phyloP scores from a whole-genome alignment of 2,329 filamentous ascomycete genomes.

The Verticillium isaacii region DNA sequence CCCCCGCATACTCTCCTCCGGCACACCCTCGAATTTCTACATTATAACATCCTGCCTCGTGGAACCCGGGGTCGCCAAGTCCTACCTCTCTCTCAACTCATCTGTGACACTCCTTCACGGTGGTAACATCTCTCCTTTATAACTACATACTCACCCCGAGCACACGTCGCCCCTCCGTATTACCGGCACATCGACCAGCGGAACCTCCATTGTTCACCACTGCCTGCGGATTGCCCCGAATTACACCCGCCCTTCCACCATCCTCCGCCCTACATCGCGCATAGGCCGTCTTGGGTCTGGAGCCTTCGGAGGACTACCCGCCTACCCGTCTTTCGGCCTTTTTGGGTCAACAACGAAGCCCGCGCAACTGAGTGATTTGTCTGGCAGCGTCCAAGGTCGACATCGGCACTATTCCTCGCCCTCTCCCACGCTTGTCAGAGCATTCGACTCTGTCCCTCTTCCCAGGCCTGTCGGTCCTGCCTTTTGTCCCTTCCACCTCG shows the following conservation, averaged over 20 bases:
- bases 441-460: background rate
- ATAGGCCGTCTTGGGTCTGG: slow-evolving; percentile 1
- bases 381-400: slow-evolving; percentile 8
- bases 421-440: slow-evolving; percentile 13
- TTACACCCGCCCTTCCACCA: background rate
- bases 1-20: slow-evolving; percentile 32
- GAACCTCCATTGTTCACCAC: background rate
- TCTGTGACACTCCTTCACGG: background rate
- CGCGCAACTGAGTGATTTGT: slow-evolving; percentile 4
- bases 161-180: background rate
- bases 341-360: slow-evolving; percentile 8
- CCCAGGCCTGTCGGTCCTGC: background rate
- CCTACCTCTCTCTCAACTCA: background rate
- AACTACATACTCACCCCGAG: background rate
- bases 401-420: slow-evolving; percentile 5
- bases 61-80: slow-evolving; percentile 16
- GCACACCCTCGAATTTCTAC: slow-evolving; percentile 32
- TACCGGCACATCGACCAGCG: background rate
- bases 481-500: background rate
- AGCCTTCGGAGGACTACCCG: slow-evolving; percentile 5
- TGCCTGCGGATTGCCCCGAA: background rate
- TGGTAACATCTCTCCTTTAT: background rate
- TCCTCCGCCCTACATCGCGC: background rate
- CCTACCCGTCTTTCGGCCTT: slow-evolving; percentile 1
- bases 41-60: slow-evolving; percentile 22